These are phyloP conservation scores for Phialophora verrucosa DNA, from an alignment of 2,329 filamentous ascomycete genomes.

Conservation along the genomic window DNA sequence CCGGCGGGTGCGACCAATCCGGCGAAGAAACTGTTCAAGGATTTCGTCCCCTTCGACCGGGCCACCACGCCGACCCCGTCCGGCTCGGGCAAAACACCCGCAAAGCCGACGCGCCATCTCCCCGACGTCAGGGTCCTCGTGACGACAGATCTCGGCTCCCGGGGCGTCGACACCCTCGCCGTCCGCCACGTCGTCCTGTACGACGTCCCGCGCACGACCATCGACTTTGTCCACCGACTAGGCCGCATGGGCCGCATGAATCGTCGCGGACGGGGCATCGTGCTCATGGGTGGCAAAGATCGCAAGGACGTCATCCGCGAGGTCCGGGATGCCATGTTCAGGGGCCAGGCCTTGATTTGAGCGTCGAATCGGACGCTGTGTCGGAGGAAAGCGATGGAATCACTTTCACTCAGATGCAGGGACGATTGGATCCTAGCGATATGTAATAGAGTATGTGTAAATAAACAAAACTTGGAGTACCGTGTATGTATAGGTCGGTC, in stretches of 20 bases:
- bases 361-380: not conserved
- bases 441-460: too few species aligned
- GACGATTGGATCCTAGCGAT: not conserved
- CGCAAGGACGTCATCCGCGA: slow-evolving; percentile 88
- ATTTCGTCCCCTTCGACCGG: slow-evolving; percentile 50
- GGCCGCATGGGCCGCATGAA: slow-evolving; percentile 93
- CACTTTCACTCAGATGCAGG: not conserved
- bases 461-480: too few species aligned
- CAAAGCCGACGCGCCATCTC: slow-evolving; percentile 58
- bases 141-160: slow-evolving; percentile 87
- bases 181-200: slow-evolving; percentile 92
- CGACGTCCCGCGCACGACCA: slow-evolving; percentile 96
- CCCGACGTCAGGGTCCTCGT: slow-evolving; percentile 88
- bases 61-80: slow-evolving; percentile 45
- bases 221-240: slow-evolving; percentile 96
- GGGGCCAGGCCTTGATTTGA: slow-evolving; percentile 73
- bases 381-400: not conserved
- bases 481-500: too few species aligned
- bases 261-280: slow-evolving; percentile 83
- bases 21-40: slow-evolving; percentile 38
- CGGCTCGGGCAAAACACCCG: slow-evolving; percentile 33
- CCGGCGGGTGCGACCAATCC: slow-evolving; percentile 27
- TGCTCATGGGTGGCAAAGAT: slow-evolving; percentile 87
- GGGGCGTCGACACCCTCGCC: slow-evolving; percentile 91
- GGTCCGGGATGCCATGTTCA: slow-evolving; percentile 87